Evolutionary conservation across 176 grass and related monocot genomes (phyloP).

Genomic region (Canna indica): DNA sequence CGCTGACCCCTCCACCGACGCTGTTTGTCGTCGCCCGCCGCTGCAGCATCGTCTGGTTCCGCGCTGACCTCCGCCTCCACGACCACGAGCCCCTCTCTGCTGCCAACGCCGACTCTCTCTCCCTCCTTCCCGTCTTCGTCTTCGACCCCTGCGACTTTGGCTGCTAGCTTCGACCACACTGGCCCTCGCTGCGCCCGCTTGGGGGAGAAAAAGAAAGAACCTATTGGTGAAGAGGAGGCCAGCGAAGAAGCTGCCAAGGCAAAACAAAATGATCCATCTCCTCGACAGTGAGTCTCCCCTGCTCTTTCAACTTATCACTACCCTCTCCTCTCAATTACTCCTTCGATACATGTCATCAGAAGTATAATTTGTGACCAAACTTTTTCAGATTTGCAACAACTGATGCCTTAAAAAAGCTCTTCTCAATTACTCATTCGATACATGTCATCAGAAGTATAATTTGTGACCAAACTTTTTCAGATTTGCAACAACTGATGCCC

Average conservation of each 20-base stretch:
- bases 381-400: background rate
- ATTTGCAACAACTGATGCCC: background rate
- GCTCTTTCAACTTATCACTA: slow-evolving; percentile 8
- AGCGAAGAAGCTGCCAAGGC: slow-evolving; percentile 77
- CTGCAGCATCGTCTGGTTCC: too few relatives aligned
- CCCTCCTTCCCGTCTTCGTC: too few relatives aligned
- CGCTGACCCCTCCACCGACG: too few relatives aligned
- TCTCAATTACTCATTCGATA: too few relatives aligned
- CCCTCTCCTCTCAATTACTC: background rate
- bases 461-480: background rate
- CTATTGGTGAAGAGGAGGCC: slow-evolving; percentile 83
- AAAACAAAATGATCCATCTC: slow-evolving; percentile 67
- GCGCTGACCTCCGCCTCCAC: too few relatives aligned
- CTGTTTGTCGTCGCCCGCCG: too few relatives aligned
- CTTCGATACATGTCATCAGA: background rate
- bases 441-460: background rate
- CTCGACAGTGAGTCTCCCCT: slow-evolving; percentile 23
- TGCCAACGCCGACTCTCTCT: too few relatives aligned
- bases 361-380: background rate
- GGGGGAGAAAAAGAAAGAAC: slow-evolving; percentile 26
- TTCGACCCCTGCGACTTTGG: too few relatives aligned
- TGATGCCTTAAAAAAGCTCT: background rate
- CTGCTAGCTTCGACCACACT: too few relatives aligned
- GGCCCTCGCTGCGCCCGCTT: too few relatives aligned
- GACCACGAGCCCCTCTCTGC: too few relatives aligned